Percentiles rank a stretch among this genome's conserved stretches.
Conservation (phyloP, 2,329 filamentous ascomycete species). For the Microdochium trichocladiopsis region DNA sequence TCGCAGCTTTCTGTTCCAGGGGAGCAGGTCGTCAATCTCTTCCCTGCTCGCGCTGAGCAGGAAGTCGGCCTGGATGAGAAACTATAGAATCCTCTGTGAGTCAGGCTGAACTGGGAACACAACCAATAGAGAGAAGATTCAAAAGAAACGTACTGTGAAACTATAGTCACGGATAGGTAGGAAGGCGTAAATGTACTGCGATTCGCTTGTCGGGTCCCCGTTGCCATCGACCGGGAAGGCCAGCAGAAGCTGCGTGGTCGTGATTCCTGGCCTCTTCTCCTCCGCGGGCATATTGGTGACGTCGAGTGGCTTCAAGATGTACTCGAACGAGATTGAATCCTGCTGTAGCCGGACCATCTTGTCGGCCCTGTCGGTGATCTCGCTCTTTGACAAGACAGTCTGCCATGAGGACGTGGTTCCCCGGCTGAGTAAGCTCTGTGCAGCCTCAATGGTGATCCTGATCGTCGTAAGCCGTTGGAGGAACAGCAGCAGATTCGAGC, state of each 20-base stretch:
- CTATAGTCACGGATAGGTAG: slow-evolving; percentile 16
- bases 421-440: too few species aligned
- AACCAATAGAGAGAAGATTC: background rate
- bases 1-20: background rate
- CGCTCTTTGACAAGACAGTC: background rate
- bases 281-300: slow-evolving; percentile 10
- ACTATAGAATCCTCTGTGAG: background rate
- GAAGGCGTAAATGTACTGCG: slow-evolving; percentile 14
- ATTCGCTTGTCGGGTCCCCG: background rate
- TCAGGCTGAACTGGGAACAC: background rate
- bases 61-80: slow-evolving; percentile 8
- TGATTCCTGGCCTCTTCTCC: slow-evolving; percentile 13
- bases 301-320: slow-evolving; percentile 3
- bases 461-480: background rate
- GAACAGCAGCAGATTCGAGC: background rate
- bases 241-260: background rate
- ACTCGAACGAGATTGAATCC: background rate
- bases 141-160: slow-evolving; percentile 9
- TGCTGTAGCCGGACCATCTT: background rate
- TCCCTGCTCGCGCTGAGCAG: slow-evolving; percentile 1
- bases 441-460: background rate
- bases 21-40: background rate
- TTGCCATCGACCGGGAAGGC: background rate
- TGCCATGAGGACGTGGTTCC: background rate
- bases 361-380: background rate